Base-by-base conservation (phyloP, 768 basidiomycete genomes). In the Calvatia gigantea region DNA sequence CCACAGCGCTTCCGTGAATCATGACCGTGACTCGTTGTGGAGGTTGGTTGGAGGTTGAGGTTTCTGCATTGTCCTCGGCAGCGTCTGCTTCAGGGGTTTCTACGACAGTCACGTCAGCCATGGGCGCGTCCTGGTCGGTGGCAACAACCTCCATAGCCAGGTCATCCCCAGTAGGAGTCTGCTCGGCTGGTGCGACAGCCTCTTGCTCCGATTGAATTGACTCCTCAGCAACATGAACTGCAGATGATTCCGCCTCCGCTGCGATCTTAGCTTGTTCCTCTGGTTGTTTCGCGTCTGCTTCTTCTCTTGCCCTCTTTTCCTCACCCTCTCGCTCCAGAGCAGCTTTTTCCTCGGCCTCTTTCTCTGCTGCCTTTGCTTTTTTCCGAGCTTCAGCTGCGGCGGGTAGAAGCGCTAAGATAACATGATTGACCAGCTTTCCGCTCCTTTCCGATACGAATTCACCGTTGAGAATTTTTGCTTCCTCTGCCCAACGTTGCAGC, bases 1-100 rank as follows among this genome's bases (percentile, higher is more conserved):
- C 97, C 25, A 98, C 92, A 6, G 86, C 78, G 60, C 84, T 91
- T 49, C 97, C 97, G 69, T 94, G 91, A 51, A 99, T 92, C 73
- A 84, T 80, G 64, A 99, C 89, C 1, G 91, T 93, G 25, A 96
- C 79, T 32, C 97, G 85, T 60, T 85, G 78, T 33, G 75, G 65
- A 50, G 61, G 15, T 35, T 62, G 44, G 46, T 61, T 44, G 15
- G 54, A 57, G 8, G 61, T 19, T 23, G 58, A 38, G 31, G 61
- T 51, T 29, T 65, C 64, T 21, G 73, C 58, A 5, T 67, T 73
- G 59, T 83, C 67, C 79, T 84, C 83, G 58, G 81, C 81, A 17
- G 81, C 69, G 54, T 86, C 84, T 12, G 54, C 61, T 46, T 70
- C 69, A n/a, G 19, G 32, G n/a, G 58, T 28, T 47, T 60, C 42